phyloP scores from a whole-genome alignment of 169 alveolate genomes.

The Plasmodium blacklocki region DNA sequence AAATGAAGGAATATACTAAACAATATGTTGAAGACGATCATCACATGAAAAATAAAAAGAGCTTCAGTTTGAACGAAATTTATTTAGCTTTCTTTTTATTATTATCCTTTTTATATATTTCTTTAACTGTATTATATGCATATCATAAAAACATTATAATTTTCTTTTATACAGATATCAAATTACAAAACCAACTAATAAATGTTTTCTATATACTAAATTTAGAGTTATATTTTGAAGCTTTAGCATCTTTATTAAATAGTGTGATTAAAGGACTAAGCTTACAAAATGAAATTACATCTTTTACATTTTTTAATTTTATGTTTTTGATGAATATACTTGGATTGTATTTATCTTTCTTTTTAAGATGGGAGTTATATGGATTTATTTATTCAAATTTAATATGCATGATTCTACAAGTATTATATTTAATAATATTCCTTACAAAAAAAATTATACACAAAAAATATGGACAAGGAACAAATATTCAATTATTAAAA shows the following conservation, averaged over 20 bases:
- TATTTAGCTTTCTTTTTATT: slow-evolving; percentile 15
- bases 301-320: slow-evolving; percentile 18
- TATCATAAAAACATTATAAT: slow-evolving; percentile 19
- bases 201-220: neutral
- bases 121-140: neutral
- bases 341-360: slow-evolving; percentile 21
- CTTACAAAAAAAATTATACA: neutral
- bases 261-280: slow-evolving; percentile 49
- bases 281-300: slow-evolving; percentile 24
- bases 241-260: slow-evolving; percentile 16
- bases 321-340: slow-evolving; percentile 18
- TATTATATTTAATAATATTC: slow-evolving; percentile 11
- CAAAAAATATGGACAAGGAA: too few relatives aligned
- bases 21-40: too few relatives aligned
- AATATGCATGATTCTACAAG: slow-evolving; percentile 26
- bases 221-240: slow-evolving; percentile 15
- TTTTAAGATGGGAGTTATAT: slow-evolving; percentile 14
- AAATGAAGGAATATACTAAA: too few relatives aligned
- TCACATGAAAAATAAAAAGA: too few relatives aligned
- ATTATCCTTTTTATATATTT: slow-evolving; percentile 5
- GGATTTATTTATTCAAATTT: slow-evolving; percentile 57
- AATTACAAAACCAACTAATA: neutral
- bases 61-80: neutral
- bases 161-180: slow-evolving; percentile 16
- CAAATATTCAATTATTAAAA: too few relatives aligned